A percentile compares a stretch with the other conserved stretches of the same genome.
These are phyloP conservation scores for Fusarium luffae DNA, from an alignment of 2,329 filamentous ascomycete species.

Conservation along the genomic window DNA sequence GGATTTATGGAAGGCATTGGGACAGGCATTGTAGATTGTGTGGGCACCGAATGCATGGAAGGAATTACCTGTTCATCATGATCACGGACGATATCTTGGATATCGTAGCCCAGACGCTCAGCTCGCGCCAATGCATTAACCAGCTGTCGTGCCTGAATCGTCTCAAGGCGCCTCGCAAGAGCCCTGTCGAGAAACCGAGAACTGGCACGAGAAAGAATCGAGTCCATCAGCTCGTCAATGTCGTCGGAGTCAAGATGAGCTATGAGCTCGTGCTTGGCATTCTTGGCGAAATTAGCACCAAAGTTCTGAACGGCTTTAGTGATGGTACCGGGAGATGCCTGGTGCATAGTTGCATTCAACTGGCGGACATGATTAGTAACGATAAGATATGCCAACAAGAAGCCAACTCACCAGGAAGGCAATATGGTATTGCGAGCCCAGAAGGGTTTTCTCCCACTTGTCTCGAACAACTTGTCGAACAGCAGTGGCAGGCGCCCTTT, in stretches of 20 bases:
- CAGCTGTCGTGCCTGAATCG: constrained; percentile 64
- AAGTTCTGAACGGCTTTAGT: constrained; percentile 57
- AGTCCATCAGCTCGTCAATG: constrained; percentile 58
- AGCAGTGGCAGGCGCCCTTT: constrained; percentile 55
- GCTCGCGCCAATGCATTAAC: constrained; percentile 68
- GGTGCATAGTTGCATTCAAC: constrained; percentile 63
- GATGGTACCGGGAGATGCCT: constrained; percentile 53
- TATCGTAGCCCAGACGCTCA: constrained; percentile 67
- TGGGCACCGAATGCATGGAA: constrained; percentile 35
- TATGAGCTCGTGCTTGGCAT: constrained; percentile 56
- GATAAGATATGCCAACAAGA: not conserved
- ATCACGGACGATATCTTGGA: constrained; percentile 60
- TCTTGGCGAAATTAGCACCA: constrained; percentile 56
- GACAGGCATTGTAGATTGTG: constrained; percentile 12
- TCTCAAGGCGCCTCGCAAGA: constrained; percentile 62
- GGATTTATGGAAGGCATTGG: not conserved
- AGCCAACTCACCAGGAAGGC: constrained; percentile 61
- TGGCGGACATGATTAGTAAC: constrained; percentile 47
- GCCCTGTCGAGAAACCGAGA: constrained; percentile 63
- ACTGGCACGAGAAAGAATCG: constrained; percentile 60
- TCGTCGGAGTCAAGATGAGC: constrained; percentile 54
- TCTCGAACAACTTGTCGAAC: constrained; percentile 62
- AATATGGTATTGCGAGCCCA: constrained; percentile 64
- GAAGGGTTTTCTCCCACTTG: constrained; percentile 61
- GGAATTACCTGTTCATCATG: constrained; percentile 54